phyloP scores from a whole-genome alignment of 805 yeast species.

The Zygoascus bituminiphila region DNA sequence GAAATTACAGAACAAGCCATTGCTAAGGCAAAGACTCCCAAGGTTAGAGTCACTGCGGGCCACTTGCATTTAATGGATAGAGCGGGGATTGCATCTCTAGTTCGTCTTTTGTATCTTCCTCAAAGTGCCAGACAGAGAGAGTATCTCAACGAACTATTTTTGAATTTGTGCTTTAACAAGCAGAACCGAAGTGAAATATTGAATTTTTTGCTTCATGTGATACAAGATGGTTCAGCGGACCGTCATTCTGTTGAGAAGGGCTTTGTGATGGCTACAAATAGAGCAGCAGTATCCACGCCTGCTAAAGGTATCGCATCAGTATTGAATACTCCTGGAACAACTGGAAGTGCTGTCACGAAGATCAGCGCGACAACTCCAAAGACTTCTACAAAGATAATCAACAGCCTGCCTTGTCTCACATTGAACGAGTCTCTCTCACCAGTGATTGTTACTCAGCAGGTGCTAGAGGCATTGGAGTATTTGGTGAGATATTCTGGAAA shows the following conservation, averaged over 20 bases:
- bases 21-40: not conserved
- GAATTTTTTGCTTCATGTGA: slow-evolving; percentile 54
- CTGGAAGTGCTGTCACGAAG: slow-evolving; percentile 8
- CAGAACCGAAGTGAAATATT: slow-evolving; percentile 72
- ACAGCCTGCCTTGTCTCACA: slow-evolving; percentile 4
- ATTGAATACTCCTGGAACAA: not conserved
- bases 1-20: not conserved
- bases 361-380: slow-evolving; percentile 17
- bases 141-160: slow-evolving; percentile 54
- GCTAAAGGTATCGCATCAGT: slow-evolving; percentile 5
- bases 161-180: slow-evolving; percentile 62
- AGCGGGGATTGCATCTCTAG: slow-evolving; percentile 62
- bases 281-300: slow-evolving; percentile 30
- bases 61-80: slow-evolving; percentile 52
- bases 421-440: slow-evolving; percentile 47
- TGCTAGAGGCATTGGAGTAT: slow-evolving; percentile 64
- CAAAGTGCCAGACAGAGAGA: slow-evolving; percentile 53
- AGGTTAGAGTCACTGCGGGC: not conserved
- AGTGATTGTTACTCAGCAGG: slow-evolving; percentile 63
- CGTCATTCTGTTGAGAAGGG: slow-evolving; percentile 53
- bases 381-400: not conserved
- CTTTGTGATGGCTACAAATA: slow-evolving; percentile 46
- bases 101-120: slow-evolving; percentile 66
- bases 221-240: slow-evolving; percentile 67
- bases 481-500: slow-evolving; percentile 60